A percentile compares a stretch with the other conserved stretches of the same genome.
Evolutionary conservation across 371 early-diverging fungal genomes (phyloP).

Genomic region (Lichtheimia ramosa): DNA sequence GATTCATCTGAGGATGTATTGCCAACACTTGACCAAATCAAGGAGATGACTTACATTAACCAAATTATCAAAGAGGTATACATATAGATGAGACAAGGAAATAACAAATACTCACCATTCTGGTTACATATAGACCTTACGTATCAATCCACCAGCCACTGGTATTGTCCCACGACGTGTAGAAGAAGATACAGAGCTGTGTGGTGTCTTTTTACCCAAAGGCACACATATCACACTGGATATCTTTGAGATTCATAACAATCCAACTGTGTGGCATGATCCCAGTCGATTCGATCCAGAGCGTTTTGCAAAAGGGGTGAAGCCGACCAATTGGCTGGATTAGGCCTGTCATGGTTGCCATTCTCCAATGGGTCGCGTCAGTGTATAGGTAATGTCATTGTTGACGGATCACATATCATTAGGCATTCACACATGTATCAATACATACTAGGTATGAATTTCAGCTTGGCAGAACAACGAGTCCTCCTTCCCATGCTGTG

Average conservation of each 20-base stretch:
- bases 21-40: conserved; percentile 43
- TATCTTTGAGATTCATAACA: conserved; percentile 24
- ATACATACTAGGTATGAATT: conserved; percentile 30
- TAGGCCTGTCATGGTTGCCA: conserved; percentile 42
- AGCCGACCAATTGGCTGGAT: conserved; percentile 12
- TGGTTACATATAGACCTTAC: conserved; percentile 8
- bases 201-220: conserved; percentile 45
- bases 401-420: no score
- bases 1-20: conserved; percentile 32
- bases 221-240: conserved; percentile 38
- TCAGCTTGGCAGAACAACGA: conserved; percentile 56
- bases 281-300: conserved; percentile 20
- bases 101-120: not conserved
- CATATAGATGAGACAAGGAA: not conserved
- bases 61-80: conserved; percentile 32
- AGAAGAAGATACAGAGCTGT: conserved; percentile 38
- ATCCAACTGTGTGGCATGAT: conserved; percentile 31
- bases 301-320: conserved; percentile 17
- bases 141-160: conserved; percentile 12
- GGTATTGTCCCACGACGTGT: conserved; percentile 15
- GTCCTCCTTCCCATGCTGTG: conserved; percentile 47
- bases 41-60: conserved; percentile 43
- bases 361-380: conserved; percentile 55
- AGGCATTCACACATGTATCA: no score
- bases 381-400: conserved; percentile 40